Evolutionary conservation across 148 eudicot species (phyloP).

Genomic region (Chenopodium berlandieri): DNA sequence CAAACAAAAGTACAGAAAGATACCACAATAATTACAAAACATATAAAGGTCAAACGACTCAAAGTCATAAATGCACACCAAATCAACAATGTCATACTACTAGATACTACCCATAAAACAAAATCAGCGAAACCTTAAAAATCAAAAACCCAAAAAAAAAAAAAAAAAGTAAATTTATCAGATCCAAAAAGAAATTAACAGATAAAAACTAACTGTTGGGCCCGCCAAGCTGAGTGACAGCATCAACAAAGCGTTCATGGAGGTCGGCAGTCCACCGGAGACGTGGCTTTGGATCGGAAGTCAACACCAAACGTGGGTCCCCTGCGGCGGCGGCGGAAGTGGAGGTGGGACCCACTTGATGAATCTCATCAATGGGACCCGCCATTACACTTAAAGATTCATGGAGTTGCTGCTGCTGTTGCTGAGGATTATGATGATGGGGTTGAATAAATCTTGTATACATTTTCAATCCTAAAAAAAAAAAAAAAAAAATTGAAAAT

Average conservation of each 20-base stretch:
- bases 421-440: conserved; percentile 19
- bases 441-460: conserved; percentile 49
- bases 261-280: conserved; percentile 87
- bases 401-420: conserved; percentile 30
- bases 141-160: neutral
- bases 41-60: conserved; percentile 2
- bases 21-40: neutral
- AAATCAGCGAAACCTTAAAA: neutral
- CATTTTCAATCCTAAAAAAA: conserved; percentile 21
- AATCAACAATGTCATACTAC: neutral
- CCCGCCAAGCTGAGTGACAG: conserved; percentile 89
- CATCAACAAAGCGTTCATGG: conserved; percentile 83
- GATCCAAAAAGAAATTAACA: conserved; percentile 10
- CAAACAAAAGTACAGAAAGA: neutral
- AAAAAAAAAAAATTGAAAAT: neutral
- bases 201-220: conserved; percentile 50
- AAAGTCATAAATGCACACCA: neutral
- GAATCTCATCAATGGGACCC: conserved; percentile 39
- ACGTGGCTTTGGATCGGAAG: conserved; percentile 79
- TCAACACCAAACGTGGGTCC: conserved; percentile 67
- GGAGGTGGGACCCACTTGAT: conserved; percentile 28
- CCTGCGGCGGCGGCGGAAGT: conserved; percentile 7
- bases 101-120: neutral
- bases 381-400: conserved; percentile 34
- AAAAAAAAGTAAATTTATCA: neutral